Base-by-base conservation (phyloP, 108 stramenopile genomes). In the Stephanodiscus triporus region DNA sequence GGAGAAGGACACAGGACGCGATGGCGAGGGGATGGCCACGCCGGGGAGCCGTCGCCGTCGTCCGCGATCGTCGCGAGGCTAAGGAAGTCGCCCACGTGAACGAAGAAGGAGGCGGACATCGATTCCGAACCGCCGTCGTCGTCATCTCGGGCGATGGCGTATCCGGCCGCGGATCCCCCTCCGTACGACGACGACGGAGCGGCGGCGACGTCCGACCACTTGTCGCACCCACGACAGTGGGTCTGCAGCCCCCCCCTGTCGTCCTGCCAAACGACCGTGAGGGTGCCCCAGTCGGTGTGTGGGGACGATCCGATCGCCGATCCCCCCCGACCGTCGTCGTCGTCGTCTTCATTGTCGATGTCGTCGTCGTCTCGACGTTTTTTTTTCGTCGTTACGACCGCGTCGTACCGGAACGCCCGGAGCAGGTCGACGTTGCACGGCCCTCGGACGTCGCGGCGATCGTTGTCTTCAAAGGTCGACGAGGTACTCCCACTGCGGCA, bases 221-320 rank as follows among this genome's bases (percentile, higher is more conserved):
- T 78, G 9, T 88, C 74, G 78, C 86, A 86, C 3, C 65, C 23
- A 45, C 73, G 86, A 73, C 92, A 94, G 59, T 88, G 89, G 0
- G 90, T 90, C 74, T 94, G 87, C 74, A 94, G 79, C 51, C 92
- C 92, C 43, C 92, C 90, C 22, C 77, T 79, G 32, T 63, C 49
- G 75, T 94, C 92, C 80, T 94, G 92, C 90, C 90, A 94, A n/a
- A 94, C 92, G 11, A 91, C 82, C 26, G 92, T 94, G 40, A 85
- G 72, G 29, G 77, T 76, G 2, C 92, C 92, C 92, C 92, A 93
- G 80, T 93, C 92, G 16, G 85, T 88, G 64, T 93, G 92, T 4
- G 88, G 80, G 11, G 83, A 87, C 38, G 86, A 88, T 23, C 92
- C 92, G 50, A 91, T 57, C 36, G 38, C 8, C 34, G n/a, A n/a